phyloP scores from a whole-genome alignment of 2,329 filamentous ascomycete species.

The Fusarium sp. region DNA sequence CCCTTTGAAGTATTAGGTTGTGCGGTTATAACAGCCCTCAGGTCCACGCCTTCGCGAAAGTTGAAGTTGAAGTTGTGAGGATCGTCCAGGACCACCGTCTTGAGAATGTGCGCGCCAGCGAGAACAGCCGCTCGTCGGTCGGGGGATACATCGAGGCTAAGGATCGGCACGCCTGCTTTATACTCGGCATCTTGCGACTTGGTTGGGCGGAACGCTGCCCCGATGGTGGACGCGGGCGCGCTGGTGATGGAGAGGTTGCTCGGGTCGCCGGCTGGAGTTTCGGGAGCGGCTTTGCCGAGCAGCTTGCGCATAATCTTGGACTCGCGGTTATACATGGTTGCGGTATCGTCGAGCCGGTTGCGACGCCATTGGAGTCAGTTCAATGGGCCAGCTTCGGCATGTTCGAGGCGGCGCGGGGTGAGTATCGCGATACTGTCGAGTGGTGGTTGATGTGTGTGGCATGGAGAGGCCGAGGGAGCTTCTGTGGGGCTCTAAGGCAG shows the following conservation, averaged over 20 bases:
- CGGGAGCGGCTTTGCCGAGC: slow-evolving; percentile 64
- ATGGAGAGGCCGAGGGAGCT: slow-evolving; percentile 23
- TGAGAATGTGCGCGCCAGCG: slow-evolving; percentile 70
- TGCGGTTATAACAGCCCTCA: slow-evolving; percentile 67
- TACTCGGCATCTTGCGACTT: slow-evolving; percentile 69
- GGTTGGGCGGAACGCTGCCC: slow-evolving; percentile 60
- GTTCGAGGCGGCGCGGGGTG: slow-evolving; percentile 1
- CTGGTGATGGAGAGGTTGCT: slow-evolving; percentile 57
- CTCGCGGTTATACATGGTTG: slow-evolving; percentile 64
- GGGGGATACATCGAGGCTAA: slow-evolving; percentile 68
- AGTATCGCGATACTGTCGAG: background rate
- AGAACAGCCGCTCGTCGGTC: slow-evolving; percentile 68
- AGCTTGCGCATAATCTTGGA: slow-evolving; percentile 72
- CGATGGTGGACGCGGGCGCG: slow-evolving; percentile 54
- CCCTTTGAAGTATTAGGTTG: slow-evolving; percentile 56
- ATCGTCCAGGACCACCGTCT: slow-evolving; percentile 69
- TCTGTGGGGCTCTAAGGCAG: slow-evolving; percentile 26
- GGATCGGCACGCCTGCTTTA: slow-evolving; percentile 63
- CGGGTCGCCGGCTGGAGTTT: slow-evolving; percentile 58
- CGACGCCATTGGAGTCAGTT: slow-evolving; percentile 49
- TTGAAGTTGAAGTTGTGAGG: slow-evolving; percentile 51
- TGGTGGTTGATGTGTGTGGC: slow-evolving; percentile 10
- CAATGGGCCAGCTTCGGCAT: slow-evolving; percentile 35
- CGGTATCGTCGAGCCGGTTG: slow-evolving; percentile 43
- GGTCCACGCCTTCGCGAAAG: slow-evolving; percentile 68